phyloP scores from a whole-genome alignment of 345 rosid species.

The Ailanthus altissimus region DNA sequence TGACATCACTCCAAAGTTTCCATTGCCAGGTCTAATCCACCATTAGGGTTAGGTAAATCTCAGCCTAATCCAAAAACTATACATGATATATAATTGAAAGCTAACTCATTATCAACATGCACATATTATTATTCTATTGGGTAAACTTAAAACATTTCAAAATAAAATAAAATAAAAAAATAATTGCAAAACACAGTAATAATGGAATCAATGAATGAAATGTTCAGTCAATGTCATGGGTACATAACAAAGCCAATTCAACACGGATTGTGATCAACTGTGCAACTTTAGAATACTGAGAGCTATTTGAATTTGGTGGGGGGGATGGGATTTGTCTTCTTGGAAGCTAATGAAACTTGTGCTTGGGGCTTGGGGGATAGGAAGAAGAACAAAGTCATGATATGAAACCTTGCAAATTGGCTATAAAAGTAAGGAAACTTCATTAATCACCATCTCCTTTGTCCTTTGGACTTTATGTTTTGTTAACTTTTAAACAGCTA shows the following conservation, averaged over 20 bases:
- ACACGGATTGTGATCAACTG: constrained; percentile 17
- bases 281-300: constrained; percentile 7
- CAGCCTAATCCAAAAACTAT: constrained; percentile 2
- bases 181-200: background rate
- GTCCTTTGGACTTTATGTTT: constrained; percentile 8
- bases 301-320: constrained; percentile 24
- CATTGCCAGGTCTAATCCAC: constrained; percentile 2
- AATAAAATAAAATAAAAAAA: too few species aligned
- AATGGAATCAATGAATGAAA: background rate
- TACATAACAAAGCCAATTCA: constrained; percentile 23
- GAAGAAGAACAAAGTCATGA: constrained; percentile 4
- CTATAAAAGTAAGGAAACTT: constrained; percentile 23
- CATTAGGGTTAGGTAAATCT: constrained; percentile 12
- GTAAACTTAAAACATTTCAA: background rate
- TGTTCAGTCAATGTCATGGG: constrained; percentile 12
- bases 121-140: too few species aligned
- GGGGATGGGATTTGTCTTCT: constrained; percentile 24
- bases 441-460: constrained; percentile 25
- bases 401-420: constrained; percentile 9
- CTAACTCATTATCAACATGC: background rate
- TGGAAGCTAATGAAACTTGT: constrained; percentile 24
- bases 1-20: constrained; percentile 32
- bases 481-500: constrained; percentile 8
- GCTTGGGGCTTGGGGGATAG: constrained; percentile 31
- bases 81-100: background rate